Evolutionary conservation across 164 flowering plant species (phyloP), one percentile per base, ranked within the genome.

Genomic region (Saururus chinensis): DNA sequence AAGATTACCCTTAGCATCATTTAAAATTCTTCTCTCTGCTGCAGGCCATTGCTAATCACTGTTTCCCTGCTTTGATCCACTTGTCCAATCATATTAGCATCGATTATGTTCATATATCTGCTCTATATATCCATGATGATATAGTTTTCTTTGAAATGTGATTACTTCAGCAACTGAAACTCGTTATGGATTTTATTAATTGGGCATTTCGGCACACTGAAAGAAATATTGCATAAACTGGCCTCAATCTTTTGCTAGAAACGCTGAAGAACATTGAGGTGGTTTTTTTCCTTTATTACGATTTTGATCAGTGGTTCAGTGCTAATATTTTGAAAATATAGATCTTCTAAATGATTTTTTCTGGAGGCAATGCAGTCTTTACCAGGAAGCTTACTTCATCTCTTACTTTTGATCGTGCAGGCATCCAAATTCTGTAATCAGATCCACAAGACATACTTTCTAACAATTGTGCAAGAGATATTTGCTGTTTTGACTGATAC

Each of bases 141-240:
- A 30, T 30, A 6, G 6, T 30, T 41, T 41, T 8, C 7, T 7
- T 45, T 45, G 14, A 12, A 49, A 10, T 49, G 62, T 72, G 20
- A 16, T 70, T 42, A 25, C 22, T 25, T 45, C 84, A 91, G 96
- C 99, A 95, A 84, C 51, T 95, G 63, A 95, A 95, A 77, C 84
- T 91, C 61, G 96, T 95, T 11, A 95, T 91, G 97, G 96, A 95
- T 73, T 91, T 96, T 13, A 91, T 95, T 48, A 91, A 83, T 51
- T 95, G 99, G 99, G 99, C 99, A 40, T 95, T 95, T 71, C 87
- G 99, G 61, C 99, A 95, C 68, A 95, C 99, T 42, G 99, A 95
- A 61, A 79, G 95, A 61, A 95, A 95, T 70, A 95, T 95, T 71
- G 97, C 99, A 57, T 97, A 95, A 80, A 95, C 97, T 59, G 99